Base-by-base conservation (phyloP, 228 moss, liverwort and hornwort species). In the Sphagnum magellanicum region DNA sequence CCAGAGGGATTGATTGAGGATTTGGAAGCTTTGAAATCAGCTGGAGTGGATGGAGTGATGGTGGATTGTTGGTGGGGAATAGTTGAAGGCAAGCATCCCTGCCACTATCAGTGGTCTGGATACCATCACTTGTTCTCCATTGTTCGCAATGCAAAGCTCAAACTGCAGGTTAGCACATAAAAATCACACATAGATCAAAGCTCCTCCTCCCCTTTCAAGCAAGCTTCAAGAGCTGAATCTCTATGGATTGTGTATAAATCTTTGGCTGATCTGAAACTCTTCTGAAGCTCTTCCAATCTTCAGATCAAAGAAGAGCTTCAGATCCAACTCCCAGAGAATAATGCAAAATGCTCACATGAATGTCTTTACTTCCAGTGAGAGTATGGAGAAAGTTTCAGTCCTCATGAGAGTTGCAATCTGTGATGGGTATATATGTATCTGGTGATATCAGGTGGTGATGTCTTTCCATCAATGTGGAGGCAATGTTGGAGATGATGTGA, bases 51-150 rank as follows among this genome's bases (percentile, higher is more conserved):
- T 77, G 94, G 91, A 69, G 86, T 94, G 50, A 94, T 94, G 94
- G 94, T 94, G 67, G 94, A 94, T 71, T 94, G 94, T 63, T 94
- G 91, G 94, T 94, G 94, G 94, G 94, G 91, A 49, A 74, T 91
- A 57, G 91, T 89, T 8, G 94, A 94, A 78, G 84, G 85, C 62
- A 86, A 75, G 72, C 81, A 69, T 7, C 91, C 94, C 16, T 85
- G 84, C 72, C 16, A 82, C 46, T 94, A 91, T 70, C 68, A 94
- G 46, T 94, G 91, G 89, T 74, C 80, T 74, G 86, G 86, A 8
- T 94, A 94, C 73, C 75, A 32, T 70, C 78, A 78, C 53, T 71
- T 94, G 68, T 91, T 94, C 71, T 73, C 77, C 66, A 70, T 70
- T 67, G 80, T 89, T 50, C 87, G 91, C 62, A 70, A 89, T 65